Percentiles rank a stretch among this genome's conserved stretches.
Evolutionary conservation across 1,284 basidiomycete species (phyloP).

Genomic region (Tetrapyrgos nigripes): DNA sequence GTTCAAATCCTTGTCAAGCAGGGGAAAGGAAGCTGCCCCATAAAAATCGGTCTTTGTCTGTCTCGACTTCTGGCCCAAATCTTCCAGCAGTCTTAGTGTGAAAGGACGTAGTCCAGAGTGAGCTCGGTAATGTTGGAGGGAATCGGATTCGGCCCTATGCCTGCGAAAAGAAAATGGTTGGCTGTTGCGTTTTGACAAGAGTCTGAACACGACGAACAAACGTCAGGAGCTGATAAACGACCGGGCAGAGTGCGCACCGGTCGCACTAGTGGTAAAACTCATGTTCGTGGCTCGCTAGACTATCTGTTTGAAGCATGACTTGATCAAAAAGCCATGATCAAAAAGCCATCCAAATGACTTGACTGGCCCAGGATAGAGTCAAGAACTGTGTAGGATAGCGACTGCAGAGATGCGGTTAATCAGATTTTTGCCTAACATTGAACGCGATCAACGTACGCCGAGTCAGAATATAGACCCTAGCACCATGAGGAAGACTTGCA

Average conservation of each 20-base stretch:
- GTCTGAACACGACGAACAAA: conserved; percentile 48
- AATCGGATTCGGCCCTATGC: conserved; percentile 56
- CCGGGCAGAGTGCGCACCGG: neutral
- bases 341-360: conserved; percentile 59
- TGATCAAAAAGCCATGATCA: no score
- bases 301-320: conserved; percentile 59
- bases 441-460: neutral
- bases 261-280: conserved; percentile 62
- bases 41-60: conserved; percentile 56
- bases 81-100: conserved; percentile 60
- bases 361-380: conserved; percentile 50
- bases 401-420: conserved; percentile 33
- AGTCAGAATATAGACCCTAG: neutral
- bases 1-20: neutral
- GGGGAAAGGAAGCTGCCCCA: conserved; percentile 52
- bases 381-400: conserved; percentile 57
- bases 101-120: conserved; percentile 58
- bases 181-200: neutral
- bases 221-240: conserved; percentile 20
- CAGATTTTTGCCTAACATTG: neutral
- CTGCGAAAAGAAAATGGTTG: conserved; percentile 28
- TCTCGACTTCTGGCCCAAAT: conserved; percentile 61
- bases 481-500: neutral
- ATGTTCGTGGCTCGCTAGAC: conserved; percentile 60
- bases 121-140: conserved; percentile 51